These are phyloP conservation scores for Pontederia paniculata DNA, from an alignment of 176 grass and related monocot species.

Conservation along the genomic window DNA sequence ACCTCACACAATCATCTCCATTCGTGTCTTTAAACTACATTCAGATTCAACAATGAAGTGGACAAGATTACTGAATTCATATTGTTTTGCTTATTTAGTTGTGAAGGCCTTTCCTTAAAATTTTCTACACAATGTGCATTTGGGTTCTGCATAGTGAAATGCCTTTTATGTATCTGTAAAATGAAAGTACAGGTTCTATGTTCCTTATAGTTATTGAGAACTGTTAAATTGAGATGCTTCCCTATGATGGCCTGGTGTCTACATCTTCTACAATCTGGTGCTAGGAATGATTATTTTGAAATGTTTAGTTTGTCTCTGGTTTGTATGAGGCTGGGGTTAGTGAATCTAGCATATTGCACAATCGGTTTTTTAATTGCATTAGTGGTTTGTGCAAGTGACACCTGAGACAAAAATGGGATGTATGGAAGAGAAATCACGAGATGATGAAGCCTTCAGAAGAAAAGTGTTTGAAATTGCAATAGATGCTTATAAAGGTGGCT, in stretches of 20 bases:
- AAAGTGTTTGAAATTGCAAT: constrained; percentile 69
- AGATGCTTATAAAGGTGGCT: constrained; percentile 74
- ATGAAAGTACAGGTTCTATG: too few relatives aligned
- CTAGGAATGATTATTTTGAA: too few relatives aligned
- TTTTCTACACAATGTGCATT: too few relatives aligned
- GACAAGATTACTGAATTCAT: too few relatives aligned
- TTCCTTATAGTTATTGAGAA: too few relatives aligned
- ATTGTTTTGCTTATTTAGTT: background rate
- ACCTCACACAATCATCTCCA: too few relatives aligned
- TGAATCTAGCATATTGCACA: background rate
- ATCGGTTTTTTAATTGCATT: background rate
- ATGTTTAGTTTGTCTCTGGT: too few relatives aligned
- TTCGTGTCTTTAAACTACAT: too few relatives aligned
- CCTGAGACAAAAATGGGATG: constrained; percentile 55
- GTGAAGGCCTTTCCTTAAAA: background rate
- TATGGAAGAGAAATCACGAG: constrained; percentile 76
- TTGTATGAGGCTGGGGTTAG: too few relatives aligned
- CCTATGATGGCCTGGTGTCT: background rate
- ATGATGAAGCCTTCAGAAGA: constrained; percentile 68
- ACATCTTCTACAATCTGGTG: background rate
- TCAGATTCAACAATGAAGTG: too few relatives aligned
- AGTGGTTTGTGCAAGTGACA: constrained; percentile 40
- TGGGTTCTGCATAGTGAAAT: too few relatives aligned
- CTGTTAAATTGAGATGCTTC: background rate
- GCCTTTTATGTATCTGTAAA: too few relatives aligned